Conservation (phyloP, 805 yeast species). For the Blastobotrys peoriensis region DNA sequence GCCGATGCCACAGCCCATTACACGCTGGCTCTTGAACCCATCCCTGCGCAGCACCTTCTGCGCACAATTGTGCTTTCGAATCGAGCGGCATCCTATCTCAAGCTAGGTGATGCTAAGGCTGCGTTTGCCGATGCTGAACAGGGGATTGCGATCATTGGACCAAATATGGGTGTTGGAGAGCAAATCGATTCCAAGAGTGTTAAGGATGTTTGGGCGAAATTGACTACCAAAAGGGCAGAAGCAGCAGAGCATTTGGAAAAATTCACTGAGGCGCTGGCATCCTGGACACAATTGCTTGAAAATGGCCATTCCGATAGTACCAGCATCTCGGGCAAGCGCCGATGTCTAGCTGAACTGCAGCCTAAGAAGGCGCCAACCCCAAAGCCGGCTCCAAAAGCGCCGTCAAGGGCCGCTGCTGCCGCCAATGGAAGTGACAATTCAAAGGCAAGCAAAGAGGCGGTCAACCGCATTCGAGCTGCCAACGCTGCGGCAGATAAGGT, state of each 20-base stretch:
- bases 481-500: slow-evolving; percentile 39
- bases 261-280: slow-evolving; percentile 53
- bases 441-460: slow-evolving; percentile 38
- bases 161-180: slow-evolving; percentile 34
- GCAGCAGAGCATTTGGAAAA: slow-evolving; percentile 75
- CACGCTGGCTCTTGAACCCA: slow-evolving; percentile 44
- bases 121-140: slow-evolving; percentile 43
- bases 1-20: slow-evolving; percentile 57
- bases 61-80: slow-evolving; percentile 70
- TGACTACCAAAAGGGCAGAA: slow-evolving; percentile 70
- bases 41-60: slow-evolving; percentile 61
- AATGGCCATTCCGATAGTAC: slow-evolving; percentile 61
- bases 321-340: slow-evolving; percentile 72
- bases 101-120: slow-evolving; percentile 61
- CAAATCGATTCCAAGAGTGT: slow-evolving; percentile 46
- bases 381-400: slow-evolving; percentile 6
- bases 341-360: slow-evolving; percentile 59
- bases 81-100: slow-evolving; percentile 58
- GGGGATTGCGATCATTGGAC: slow-evolving; percentile 40
- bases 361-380: slow-evolving; percentile 30
- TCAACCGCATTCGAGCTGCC: slow-evolving; percentile 45
- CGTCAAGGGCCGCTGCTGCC: slow-evolving; percentile 10
- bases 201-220: slow-evolving; percentile 68
- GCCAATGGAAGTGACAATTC: slow-evolving; percentile 16
- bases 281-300: slow-evolving; percentile 58